Base-by-base conservation (phyloP, 2,329 filamentous ascomycete species). In the Hypoxylon sp. region DNA sequence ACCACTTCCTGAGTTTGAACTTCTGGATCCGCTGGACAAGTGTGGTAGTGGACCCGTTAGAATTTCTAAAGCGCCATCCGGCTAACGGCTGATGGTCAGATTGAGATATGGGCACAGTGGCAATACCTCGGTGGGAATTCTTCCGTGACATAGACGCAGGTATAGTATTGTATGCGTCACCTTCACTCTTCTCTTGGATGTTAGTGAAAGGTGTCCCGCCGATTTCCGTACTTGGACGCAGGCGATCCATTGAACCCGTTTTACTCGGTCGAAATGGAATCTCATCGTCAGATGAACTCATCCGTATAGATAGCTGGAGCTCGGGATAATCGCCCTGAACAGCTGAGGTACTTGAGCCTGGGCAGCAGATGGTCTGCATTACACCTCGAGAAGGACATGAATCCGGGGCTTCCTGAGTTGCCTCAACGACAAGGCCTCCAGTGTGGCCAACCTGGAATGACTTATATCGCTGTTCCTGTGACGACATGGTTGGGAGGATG, bases 1-100 rank as follows among this genome's bases (percentile, higher is more conserved):
- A 62, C 73, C 73, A 73, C 45, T 63, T 73, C 34, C 53, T 63
- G 21, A 74, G 27, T 27, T 67, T 71, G 53, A 72, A 67, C 32
- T 69, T 72, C 25, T 72, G 68, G 12, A 72, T 56, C 9, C 67
- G 70, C 29, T 67, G 65, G 1, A 60, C 29, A 5, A 69, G 4
- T 3, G 64, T 68, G 14, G 23, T 47, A 1, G 70, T 62, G 12
- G 72, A 63, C 5, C n/a, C 53, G n/a, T 65, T 66, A 5, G 68
- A 19, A 14, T 30, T 34, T 2, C 19, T 50, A 5, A 37, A 61
- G 16, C 55, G 60, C 7, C 54, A 39, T 19, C 37, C 55, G 14
- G 59, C 37, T 47, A 46, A 23, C n/a, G 56, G 34, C 8, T 41
- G 21, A 16, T 50, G 32, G 2, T 46, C 59, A 7, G 32, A 32